phyloP scores from a whole-genome alignment of 768 basidiomycete species.

The Boletus sp. region DNA sequence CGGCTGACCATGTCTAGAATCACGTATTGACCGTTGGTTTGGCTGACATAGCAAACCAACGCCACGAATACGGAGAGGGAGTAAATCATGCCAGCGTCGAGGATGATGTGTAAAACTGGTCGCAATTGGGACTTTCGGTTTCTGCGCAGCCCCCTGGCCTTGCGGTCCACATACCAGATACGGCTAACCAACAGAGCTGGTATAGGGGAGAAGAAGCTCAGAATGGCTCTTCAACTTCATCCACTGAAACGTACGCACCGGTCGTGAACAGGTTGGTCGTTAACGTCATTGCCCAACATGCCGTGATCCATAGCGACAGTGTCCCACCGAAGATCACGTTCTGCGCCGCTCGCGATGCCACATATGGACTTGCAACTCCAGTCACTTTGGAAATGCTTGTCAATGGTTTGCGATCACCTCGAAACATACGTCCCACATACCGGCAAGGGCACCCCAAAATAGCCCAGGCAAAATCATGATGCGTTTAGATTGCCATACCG shows the following conservation, averaged over 20 bases:
- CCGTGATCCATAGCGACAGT: constrained; percentile 4
- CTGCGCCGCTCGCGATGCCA: neutral
- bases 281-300: constrained; percentile 6
- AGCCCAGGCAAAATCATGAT: constrained; percentile 1
- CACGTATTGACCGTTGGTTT: too few relatives aligned
- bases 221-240: too few relatives aligned
- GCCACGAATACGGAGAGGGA: too few relatives aligned
- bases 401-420: neutral
- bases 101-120: too few relatives aligned
- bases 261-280: constrained; percentile 9
- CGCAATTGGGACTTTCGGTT: too few relatives aligned
- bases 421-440: neutral
- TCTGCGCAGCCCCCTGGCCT: too few relatives aligned
- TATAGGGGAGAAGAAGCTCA: too few relatives aligned
- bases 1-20: too few relatives aligned
- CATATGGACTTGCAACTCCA: neutral
- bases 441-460: neutral
- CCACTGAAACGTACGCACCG: neutral
- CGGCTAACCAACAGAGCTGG: too few relatives aligned
- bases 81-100: too few relatives aligned
- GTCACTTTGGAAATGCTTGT: constrained; percentile 3
- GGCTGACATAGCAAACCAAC: too few relatives aligned
- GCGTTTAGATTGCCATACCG: neutral
- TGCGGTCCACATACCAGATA: too few relatives aligned
- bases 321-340: neutral